Evolutionary conservation across 2,329 filamentous ascomycete species (phyloP), one percentile per base, ranked within the genome.

Genomic region (Dactylonectria macrodidyma): DNA sequence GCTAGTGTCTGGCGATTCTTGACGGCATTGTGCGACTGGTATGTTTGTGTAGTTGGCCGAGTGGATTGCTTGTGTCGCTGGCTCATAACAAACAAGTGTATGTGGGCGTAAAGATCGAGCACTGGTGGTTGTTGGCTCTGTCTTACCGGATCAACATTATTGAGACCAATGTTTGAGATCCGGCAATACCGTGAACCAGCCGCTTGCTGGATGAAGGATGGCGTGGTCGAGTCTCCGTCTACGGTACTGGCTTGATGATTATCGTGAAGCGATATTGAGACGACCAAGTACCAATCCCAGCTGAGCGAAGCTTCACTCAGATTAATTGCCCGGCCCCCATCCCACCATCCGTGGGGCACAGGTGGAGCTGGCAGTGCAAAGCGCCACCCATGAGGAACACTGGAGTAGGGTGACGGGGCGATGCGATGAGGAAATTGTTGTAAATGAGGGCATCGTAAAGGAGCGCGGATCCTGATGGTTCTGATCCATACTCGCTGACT

Each of bases 161-260:
- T 33, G 46, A 50, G 57, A 55, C 50, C 56, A 59, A 56, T 55
- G 41, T 34, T 44, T 44, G 57, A 46, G 33, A 12, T 44, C 30
- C 47, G 30, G 38, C 36, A 47, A 48, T 36, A 47, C 48, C 38
- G 36, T 26, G 16, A 44, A 7, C 16, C n/a, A n/a, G 41, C n/a
- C n/a, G 41, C 14, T 44, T n/a, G n/a, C 26, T 7, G 7, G 26
- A 30, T 30, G 26, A 30, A 7, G 26, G 26, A 30, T 30, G 4
- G 7, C 26, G 41, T n/a, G n/a, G 14, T 44, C 7, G 41, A 44
- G 16, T 44, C 14, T 44, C 14, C 14, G 41, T n/a, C 41, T 5
- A n/a, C 41, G 41, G 6, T 14, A n/a, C 46, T 47, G 46, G 46
- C 19, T 47, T 47, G 46, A 10, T 9, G 22, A 10, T 47, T 19